phyloP scores from a whole-genome alignment of 106 monocot species.

The Platanthera zijinensis region DNA sequence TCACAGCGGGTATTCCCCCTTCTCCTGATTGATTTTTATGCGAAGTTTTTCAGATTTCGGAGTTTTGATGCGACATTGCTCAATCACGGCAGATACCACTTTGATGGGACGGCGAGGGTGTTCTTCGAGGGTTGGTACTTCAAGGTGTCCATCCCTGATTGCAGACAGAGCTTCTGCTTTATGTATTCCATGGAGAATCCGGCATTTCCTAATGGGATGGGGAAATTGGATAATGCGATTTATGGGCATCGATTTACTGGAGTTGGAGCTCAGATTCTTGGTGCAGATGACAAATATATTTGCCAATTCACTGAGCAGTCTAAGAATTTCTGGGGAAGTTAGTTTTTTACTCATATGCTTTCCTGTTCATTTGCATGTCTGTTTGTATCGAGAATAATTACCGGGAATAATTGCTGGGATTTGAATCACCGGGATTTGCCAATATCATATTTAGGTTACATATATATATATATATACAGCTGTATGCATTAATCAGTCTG shows the following conservation, averaged over 20 bases:
- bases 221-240: constrained; percentile 32
- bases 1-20: constrained; percentile 79
- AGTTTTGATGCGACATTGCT: not conserved
- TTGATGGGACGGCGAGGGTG: constrained; percentile 60
- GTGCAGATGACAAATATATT: constrained; percentile 92
- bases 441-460: no score
- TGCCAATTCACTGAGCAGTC: constrained; percentile 68
- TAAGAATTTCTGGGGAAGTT: constrained; percentile 90
- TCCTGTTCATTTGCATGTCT: not conserved
- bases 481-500: no score
- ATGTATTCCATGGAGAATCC: constrained; percentile 98
- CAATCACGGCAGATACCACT: constrained; percentile 62
- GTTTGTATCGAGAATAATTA: not conserved
- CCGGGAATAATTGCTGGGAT: no score
- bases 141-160: constrained; percentile 80
- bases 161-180: constrained; percentile 86
- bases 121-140: constrained; percentile 99
- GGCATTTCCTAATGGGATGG: constrained; percentile 63
- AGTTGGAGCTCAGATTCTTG: constrained; percentile 91
- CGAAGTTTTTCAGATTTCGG: not conserved
- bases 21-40: not conserved
- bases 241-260: constrained; percentile 73
- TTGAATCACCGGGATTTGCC: no score
- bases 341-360: constrained; percentile 11
- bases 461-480: no score